Conservation (phyloP, 2,329 filamentous ascomycete genomes). For the Claviceps arundinis region DNA sequence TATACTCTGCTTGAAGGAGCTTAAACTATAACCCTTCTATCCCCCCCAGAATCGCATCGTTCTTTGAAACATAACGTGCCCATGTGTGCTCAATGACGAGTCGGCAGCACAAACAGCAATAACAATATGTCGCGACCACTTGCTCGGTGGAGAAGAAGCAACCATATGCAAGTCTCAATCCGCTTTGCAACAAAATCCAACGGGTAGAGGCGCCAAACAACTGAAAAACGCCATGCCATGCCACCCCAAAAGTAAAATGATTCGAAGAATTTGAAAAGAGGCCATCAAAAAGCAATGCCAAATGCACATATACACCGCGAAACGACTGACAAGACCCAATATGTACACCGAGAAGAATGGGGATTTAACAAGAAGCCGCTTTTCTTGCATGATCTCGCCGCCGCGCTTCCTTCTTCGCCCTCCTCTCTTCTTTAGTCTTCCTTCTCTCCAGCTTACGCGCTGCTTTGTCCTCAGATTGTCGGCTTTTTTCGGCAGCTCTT, state of each 20-base stretch:
- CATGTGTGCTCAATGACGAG: background rate
- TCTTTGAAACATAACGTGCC: background rate
- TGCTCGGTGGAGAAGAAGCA: too few species aligned
- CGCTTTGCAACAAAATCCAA: background rate
- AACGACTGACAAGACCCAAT: background rate
- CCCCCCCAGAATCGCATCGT: background rate
- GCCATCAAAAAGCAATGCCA: background rate
- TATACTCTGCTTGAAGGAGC: too few species aligned
- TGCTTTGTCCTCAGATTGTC: slow-evolving; percentile 16
- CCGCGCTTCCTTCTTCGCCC: slow-evolving; percentile 30
- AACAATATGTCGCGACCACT: too few species aligned
- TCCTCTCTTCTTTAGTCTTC: slow-evolving; percentile 28
- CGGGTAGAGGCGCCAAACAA: background rate
- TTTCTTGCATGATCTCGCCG: slow-evolving; percentile 20
- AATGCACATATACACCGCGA: background rate
- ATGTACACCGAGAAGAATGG: background rate
- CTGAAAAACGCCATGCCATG: slow-evolving; percentile 6
- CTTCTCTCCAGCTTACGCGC: slow-evolving; percentile 10
- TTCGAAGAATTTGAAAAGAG: background rate
- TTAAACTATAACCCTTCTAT: too few species aligned
- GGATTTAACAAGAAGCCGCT: slow-evolving; percentile 7
- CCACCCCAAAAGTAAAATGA: background rate
- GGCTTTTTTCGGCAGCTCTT: slow-evolving; percentile 18
- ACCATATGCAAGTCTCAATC: background rate
- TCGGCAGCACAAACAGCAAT: background rate